Evolutionary conservation across 2,329 filamentous ascomycete species (phyloP).

Genomic region (Chalara sp.): DNA sequence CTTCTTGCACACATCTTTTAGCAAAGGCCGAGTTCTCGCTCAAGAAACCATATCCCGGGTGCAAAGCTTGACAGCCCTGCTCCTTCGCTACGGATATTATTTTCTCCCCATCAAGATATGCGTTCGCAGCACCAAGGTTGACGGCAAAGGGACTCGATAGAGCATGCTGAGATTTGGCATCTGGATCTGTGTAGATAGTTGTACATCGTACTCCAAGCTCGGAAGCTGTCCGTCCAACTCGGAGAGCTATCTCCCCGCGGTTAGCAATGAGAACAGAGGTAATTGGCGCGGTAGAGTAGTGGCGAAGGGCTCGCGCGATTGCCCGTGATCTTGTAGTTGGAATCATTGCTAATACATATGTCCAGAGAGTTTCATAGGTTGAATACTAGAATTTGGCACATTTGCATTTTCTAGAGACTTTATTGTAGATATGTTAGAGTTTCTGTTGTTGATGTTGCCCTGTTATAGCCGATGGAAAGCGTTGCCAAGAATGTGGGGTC

Average conservation of each 20-base stretch:
- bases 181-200: slow-evolving; percentile 90
- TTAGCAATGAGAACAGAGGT: slow-evolving; percentile 92
- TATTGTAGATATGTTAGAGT: no score
- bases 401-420: no score
- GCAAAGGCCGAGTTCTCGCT: slow-evolving; percentile 93
- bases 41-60: slow-evolving; percentile 93
- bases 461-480: no score
- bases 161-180: slow-evolving; percentile 82
- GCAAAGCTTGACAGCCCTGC: slow-evolving; percentile 82
- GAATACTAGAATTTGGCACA: no score
- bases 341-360: slow-evolving; percentile 14
- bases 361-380: neutral
- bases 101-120: slow-evolving; percentile 87
- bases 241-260: slow-evolving; percentile 90
- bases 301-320: slow-evolving; percentile 20
- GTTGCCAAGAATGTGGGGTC: no score
- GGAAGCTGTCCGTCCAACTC: slow-evolving; percentile 82
- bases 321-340: slow-evolving; percentile 21
- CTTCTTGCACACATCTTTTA: slow-evolving; percentile 78
- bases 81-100: slow-evolving; percentile 85
- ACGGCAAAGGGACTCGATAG: slow-evolving; percentile 76
- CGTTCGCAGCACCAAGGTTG: slow-evolving; percentile 74
- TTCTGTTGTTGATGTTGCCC: no score
- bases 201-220: slow-evolving; percentile 88
- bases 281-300: slow-evolving; percentile 29